Percentiles rank a stretch among this genome's conserved stretches.
Conservation (phyloP, 768 basidiomycete genomes). For the Melanogaster broomeanus region DNA sequence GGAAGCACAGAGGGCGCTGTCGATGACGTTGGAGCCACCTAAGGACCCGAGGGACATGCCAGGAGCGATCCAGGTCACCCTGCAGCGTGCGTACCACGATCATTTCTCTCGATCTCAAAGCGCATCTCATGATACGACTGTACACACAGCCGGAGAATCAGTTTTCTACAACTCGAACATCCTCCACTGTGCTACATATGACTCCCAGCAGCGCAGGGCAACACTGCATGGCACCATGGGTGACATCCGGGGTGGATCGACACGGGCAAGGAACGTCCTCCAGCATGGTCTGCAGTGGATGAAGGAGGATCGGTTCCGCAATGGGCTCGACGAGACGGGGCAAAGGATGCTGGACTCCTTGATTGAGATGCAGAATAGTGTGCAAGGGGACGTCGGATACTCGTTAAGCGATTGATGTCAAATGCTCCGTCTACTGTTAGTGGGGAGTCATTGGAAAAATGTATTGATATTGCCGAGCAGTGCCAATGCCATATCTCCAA, state of each 20-base stretch:
- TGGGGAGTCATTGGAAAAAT: neutral
- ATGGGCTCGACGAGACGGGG: slow-evolving; percentile 46
- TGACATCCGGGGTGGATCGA: slow-evolving; percentile 57
- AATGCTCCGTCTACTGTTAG: neutral
- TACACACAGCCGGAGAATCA: slow-evolving; percentile 60
- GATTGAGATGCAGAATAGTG: slow-evolving; percentile 49
- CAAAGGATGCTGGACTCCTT: slow-evolving; percentile 61
- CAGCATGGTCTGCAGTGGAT: slow-evolving; percentile 78
- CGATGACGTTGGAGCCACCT: slow-evolving; percentile 51
- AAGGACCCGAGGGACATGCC: slow-evolving; percentile 69
- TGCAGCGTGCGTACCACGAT: slow-evolving; percentile 51
- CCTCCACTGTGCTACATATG: slow-evolving; percentile 72
- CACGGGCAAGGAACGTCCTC: slow-evolving; percentile 69
- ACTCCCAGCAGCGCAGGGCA: slow-evolving; percentile 46
- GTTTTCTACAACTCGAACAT: slow-evolving; percentile 84
- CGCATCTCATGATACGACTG: neutral
- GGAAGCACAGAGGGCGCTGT: slow-evolving; percentile 56
- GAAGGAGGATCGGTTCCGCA: slow-evolving; percentile 50
- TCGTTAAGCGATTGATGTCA: slow-evolving; percentile 42
- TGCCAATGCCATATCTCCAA: neutral
- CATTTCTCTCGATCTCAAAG: neutral
- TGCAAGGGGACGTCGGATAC: slow-evolving; percentile 48
- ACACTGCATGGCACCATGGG: slow-evolving; percentile 76
- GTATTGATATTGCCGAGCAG: neutral
- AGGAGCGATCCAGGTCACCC: slow-evolving; percentile 52